Percentiles rank a stretch among this genome's conserved stretches.
These are phyloP conservation scores for Dactylellina cionopaga DNA, from an alignment of 2,329 filamentous ascomycete species.

Conservation along the genomic window DNA sequence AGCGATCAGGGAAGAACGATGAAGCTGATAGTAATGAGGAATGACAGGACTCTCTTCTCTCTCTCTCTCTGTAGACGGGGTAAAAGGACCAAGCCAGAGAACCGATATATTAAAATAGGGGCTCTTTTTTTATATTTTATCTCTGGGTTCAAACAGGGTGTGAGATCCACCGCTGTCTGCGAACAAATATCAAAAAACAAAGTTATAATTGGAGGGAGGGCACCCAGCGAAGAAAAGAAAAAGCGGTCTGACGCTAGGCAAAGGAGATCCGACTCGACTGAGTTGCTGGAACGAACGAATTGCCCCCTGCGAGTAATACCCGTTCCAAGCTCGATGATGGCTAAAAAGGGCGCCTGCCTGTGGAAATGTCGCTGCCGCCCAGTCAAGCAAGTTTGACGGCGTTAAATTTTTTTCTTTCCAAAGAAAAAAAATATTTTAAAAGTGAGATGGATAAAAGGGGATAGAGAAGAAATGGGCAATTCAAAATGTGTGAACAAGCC, in stretches of 20 bases:
- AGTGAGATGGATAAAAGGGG: neutral
- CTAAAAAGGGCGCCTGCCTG: slow-evolving; percentile 18
- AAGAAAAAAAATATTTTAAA: neutral
- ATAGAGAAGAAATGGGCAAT: neutral
- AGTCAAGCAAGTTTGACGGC: slow-evolving; percentile 22
- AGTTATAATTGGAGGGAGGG: no score
- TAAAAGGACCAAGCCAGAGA: no score
- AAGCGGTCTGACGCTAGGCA: slow-evolving; percentile 18
- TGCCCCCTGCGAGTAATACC: slow-evolving; percentile 49
- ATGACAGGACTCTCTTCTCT: no score
- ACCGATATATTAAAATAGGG: no score
- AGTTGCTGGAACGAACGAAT: neutral
- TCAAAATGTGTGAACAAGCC: no score
- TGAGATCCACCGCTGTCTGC: slow-evolving; percentile 32
- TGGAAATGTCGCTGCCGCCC: slow-evolving; percentile 36
- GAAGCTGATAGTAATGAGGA: no score
- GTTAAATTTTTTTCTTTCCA: slow-evolving; percentile 21
- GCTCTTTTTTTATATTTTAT: neutral
- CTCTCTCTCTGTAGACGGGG: no score
- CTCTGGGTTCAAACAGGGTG: neutral
- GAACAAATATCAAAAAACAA: neutral
- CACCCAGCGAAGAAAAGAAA: neutral
- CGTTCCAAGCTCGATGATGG: slow-evolving; percentile 23
- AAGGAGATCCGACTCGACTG: neutral
- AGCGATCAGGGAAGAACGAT: no score